A percentile compares a stretch with the other conserved stretches of the same genome.
phyloP scores from a whole-genome alignment of 305 asterid genomes.

The Withania somnifera region DNA sequence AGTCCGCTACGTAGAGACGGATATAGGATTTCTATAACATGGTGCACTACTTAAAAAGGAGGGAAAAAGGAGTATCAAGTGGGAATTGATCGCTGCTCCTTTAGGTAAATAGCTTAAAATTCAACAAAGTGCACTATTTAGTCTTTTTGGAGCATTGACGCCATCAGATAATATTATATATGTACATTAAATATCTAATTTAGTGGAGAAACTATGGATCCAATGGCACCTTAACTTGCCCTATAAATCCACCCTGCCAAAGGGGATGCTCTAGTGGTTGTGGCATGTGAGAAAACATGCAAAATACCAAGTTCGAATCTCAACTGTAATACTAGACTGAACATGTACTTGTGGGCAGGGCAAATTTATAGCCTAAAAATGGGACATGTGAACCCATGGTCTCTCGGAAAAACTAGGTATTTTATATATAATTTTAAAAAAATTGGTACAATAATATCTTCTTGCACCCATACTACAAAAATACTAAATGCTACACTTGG shows the following conservation, averaged over 20 bases:
- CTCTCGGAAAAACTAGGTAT: no score
- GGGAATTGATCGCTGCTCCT: neutral
- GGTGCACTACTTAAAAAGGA: neutral
- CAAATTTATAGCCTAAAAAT: no score
- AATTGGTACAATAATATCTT: no score
- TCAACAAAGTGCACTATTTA: neutral
- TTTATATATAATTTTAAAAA: no score
- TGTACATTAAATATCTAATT: neutral
- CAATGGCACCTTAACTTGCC: neutral
- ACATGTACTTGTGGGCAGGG: neutral
- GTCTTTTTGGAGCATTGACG: fast-evolving
- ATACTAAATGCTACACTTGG: no score
- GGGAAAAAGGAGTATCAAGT: neutral
- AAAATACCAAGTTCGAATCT: neutral
- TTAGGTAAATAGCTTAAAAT: fast-evolving
- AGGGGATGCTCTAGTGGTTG: neutral
- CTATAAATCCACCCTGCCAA: neutral
- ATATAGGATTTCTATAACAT: neutral
- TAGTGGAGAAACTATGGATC: neutral
- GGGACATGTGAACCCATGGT: no score
- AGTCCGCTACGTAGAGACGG: neutral
- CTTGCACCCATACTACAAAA: no score
- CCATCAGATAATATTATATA: neutral
- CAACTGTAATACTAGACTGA: neutral
- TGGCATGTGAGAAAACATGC: neutral